These are phyloP conservation scores for Yamadazyma oceani DNA, from an alignment of 1,139 yeast genomes.

Conservation along the genomic window DNA sequence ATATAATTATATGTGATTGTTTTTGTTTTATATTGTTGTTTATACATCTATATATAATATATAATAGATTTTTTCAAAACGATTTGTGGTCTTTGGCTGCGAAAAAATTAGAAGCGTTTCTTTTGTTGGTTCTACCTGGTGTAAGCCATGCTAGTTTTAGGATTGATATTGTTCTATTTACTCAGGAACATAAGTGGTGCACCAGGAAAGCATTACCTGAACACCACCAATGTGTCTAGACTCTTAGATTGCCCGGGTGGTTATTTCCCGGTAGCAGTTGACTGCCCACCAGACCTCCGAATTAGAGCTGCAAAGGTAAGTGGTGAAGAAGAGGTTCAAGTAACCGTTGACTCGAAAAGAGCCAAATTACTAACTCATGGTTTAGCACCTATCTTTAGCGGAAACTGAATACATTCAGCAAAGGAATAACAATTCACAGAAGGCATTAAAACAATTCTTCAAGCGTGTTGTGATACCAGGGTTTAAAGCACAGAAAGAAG, in stretches of 20 bases:
- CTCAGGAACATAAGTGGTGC: too few relatives aligned
- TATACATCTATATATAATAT: constrained; percentile 17
- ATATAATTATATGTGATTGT: constrained; percentile 17
- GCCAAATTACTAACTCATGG: constrained; percentile 11
- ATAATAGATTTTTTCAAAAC: constrained; percentile 13
- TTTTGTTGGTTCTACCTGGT: neutral
- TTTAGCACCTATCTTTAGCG: constrained; percentile 22
- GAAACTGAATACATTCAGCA: constrained; percentile 39
- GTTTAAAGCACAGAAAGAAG: constrained; percentile 34
- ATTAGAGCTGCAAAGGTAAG: constrained; percentile 42
- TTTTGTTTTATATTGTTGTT: constrained; percentile 17
- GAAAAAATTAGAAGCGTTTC: too few relatives aligned
- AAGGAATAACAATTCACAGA: constrained; percentile 32
- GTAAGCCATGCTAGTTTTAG: neutral
- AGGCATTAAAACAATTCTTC: constrained; percentile 34
- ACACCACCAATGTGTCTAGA: constrained; percentile 1
- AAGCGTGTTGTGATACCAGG: constrained; percentile 36
- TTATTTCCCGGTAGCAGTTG: too few relatives aligned
- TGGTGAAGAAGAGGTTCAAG: constrained; percentile 5
- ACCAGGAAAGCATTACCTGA: too few relatives aligned
- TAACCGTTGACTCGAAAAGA: too few relatives aligned
- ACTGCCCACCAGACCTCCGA: constrained; percentile 39
- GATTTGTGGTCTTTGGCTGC: constrained; percentile 8
- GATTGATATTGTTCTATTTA: too few relatives aligned
- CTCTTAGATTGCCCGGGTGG: too few relatives aligned